Evolutionary conservation across 257 asterid species (phyloP), one percentile per base, ranked within the genome.

Genomic region (Solanum piurae): DNA sequence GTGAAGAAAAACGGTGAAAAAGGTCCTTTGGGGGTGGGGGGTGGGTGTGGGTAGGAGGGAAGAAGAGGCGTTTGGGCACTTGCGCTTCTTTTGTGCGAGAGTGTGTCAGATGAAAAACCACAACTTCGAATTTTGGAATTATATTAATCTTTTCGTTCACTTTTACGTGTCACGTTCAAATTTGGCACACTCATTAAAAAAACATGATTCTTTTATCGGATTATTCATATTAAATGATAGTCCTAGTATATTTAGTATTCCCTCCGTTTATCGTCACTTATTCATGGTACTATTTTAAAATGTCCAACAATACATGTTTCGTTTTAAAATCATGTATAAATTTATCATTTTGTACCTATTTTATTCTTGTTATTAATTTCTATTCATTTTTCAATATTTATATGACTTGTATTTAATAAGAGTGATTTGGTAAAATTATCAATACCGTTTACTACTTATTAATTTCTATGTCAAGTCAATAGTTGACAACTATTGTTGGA

Each of bases 1-100:
- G 85, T 27, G 85, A 31, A 49, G 42, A 46, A 46, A 80, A 46
- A 80, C 85, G 85, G 84, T 79, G 84, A 44, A 79, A 77, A 80
- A 16, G 66, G n/a, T 18, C 62, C 62, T 52, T 34, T 77, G 9
- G 38, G 55, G 84, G 14, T 60, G 14, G 49, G 23, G 36, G 4
- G 37, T 14, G 83, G 55, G 60, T 0, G 20, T 20, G 58, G 36
- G 37, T 13, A 66, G 9, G 75, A 5, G 75, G 25, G 60, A 77
- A 42, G 84, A 36, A 74, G 82, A 80, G 66, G 85, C 42, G 85
- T 29, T 46, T 80, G 68, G 68, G 85, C 85, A 46, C 68, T 79
- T 44, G 66, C 55, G 66, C 85, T 44, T 44, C 14, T 79, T 79
- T 79, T 27, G 64, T 79, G 85, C 85, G 40, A 44, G 66, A 4